Base-by-base conservation (phyloP, 108 stramenopile species). In the Asterionellopsis glacialis region DNA sequence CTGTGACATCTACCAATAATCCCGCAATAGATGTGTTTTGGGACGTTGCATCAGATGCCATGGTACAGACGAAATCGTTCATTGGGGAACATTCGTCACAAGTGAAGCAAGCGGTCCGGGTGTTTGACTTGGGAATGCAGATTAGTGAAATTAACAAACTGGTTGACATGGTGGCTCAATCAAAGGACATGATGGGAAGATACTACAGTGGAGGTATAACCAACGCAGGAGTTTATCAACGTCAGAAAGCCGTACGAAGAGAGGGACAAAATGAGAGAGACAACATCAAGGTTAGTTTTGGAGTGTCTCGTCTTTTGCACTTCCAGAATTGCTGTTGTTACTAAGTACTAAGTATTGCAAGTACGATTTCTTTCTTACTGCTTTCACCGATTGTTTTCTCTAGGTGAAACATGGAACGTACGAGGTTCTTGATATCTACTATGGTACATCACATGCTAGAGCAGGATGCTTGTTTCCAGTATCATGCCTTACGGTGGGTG, bases 41-140 rank as follows among this genome's bases (percentile, higher is more conserved):
- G 91, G 61, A 67, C 41, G 57, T 91, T 48, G 87, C 89, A 11
- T 63, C 55, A 28, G 88, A 88, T 26, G 78, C 75, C 27, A 72
- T 70, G 51, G 43, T 71, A 24, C 88, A 90, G 62, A 93, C 91
- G 12, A 58, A 64, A 10, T 27, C 53, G 1, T 93, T 93, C 63
- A 51, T 90, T 18, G 74, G 80, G 2, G 33, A 7, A 5, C 2
- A 33, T 5, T 72, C 76, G 3, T 70, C 74, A 51, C 86, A 87
- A 25, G 87, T 88, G 11, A 28, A 68, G n/a, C 72, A 91, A 33
- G 93, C 93, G 23, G 83, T 80, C 14, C 55, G 84, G 47, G 87
- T 88, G 0, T 94, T 94, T 71, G 93, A 90, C 62, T 85, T 85
- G 65, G 82, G 83, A 42, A 89, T 87, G 88, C 82, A 79, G 9